These are phyloP conservation scores for Venturia oleaginea DNA, from an alignment of 2,329 filamentous ascomycete species.

Conservation along the genomic window DNA sequence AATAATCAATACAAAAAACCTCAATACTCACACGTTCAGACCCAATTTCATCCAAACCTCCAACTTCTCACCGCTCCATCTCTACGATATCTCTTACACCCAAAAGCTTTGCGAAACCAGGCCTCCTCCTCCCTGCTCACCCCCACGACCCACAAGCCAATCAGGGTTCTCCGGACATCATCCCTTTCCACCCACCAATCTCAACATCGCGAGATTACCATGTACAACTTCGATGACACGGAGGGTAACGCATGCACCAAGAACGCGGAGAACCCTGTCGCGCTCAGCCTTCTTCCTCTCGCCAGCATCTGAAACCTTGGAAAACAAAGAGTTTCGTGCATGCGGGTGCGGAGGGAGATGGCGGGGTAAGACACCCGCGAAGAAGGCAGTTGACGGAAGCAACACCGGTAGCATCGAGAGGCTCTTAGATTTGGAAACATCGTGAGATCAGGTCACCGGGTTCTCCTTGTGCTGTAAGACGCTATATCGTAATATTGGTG, in stretches of 20 bases:
- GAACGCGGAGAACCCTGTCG: not conserved
- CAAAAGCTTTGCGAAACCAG: not conserved
- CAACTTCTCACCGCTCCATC: not conserved
- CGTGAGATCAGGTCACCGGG: not conserved
- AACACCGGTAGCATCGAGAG: not conserved
- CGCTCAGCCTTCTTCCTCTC: not conserved
- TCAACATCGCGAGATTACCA: not conserved
- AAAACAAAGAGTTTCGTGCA: not conserved
- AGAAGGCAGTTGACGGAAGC: not conserved
- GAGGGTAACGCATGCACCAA: not conserved
- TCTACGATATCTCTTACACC: not conserved
- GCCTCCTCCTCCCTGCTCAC: not conserved
- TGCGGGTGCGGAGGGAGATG: not conserved
- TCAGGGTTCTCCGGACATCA: not conserved
- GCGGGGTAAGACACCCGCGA: too few species aligned
- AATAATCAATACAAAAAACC: not conserved
- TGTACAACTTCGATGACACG: not conserved
- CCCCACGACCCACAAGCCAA: not conserved
- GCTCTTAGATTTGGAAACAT: not conserved
- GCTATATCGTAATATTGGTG: not conserved
- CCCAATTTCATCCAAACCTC: not conserved
- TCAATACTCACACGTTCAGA: not conserved
- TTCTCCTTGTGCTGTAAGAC: not conserved
- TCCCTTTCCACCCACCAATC: not conserved
- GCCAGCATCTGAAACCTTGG: not conserved